Evolutionary conservation across 768 basidiomycete genomes (phyloP).

Genomic region (Collybia sordida): DNA sequence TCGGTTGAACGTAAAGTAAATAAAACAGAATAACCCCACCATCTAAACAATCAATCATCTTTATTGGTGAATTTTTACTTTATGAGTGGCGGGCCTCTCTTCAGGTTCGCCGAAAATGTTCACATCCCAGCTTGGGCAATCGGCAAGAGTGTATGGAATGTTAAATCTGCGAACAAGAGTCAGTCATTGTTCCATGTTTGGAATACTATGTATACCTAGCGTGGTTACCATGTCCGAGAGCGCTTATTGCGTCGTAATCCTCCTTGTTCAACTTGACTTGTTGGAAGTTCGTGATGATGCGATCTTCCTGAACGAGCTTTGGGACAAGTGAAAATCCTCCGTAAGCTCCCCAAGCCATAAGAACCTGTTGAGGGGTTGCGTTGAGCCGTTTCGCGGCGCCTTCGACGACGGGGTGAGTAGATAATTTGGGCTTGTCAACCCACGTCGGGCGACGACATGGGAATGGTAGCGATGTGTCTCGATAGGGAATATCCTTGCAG

Average conservation of each 20-base stretch:
- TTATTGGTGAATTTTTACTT: constrained; percentile 30
- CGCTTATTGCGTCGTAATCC: constrained; percentile 60
- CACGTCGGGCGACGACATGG: no score
- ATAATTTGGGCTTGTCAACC: constrained; percentile 51
- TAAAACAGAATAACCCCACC: no score
- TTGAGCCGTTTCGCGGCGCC: constrained; percentile 61
- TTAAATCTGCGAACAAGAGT: constrained; percentile 47
- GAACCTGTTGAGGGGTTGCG: constrained; percentile 75
- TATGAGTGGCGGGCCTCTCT: constrained; percentile 44
- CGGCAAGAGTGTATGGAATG: constrained; percentile 53
- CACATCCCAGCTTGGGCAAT: constrained; percentile 63
- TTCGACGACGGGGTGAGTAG: constrained; percentile 60
- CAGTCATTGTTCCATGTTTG: neutral
- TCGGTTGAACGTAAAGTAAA: no score
- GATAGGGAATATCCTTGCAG: constrained; percentile 35
- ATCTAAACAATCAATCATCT: no score
- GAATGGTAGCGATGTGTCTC: neutral
- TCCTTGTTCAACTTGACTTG: constrained; percentile 65
- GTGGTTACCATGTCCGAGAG: constrained; percentile 47
- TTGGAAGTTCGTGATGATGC: constrained; percentile 76
- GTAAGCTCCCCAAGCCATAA: constrained; percentile 77
- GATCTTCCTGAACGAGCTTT: constrained; percentile 72
- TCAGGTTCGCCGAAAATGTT: constrained; percentile 64
- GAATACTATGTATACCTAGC: constrained; percentile 28
- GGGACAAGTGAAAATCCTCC: constrained; percentile 83